Percentiles rank a stretch among this genome's conserved stretches.
Evolutionary conservation across 495 filamentous ascomycete species (phyloP).

Genomic region (Sordaria brevicollis): DNA sequence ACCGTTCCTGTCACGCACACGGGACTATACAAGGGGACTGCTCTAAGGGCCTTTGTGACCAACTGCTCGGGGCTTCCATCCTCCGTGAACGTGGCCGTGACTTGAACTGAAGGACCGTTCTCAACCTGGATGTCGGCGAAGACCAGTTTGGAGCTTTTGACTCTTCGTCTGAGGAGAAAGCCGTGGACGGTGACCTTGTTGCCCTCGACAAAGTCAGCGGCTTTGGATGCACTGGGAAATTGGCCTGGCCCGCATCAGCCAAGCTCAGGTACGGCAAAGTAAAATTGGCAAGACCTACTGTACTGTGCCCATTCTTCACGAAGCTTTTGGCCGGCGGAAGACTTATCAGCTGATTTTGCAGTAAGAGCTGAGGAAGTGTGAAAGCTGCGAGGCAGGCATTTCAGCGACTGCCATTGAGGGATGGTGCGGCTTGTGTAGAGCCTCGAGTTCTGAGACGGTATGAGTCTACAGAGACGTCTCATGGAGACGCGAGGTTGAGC

Average conservation of each 20-base stretch:
- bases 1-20: slow-evolving; percentile 28
- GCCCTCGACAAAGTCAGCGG: slow-evolving; percentile 26
- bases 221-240: slow-evolving; percentile 38
- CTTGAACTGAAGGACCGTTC: slow-evolving; percentile 20
- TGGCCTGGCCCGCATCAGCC: slow-evolving; percentile 29
- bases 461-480: slow-evolving; percentile 12
- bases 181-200: slow-evolving; percentile 55
- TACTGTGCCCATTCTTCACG: slow-evolving; percentile 20
- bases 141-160: slow-evolving; percentile 54
- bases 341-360: neutral
- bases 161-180: slow-evolving; percentile 53
- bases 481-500: slow-evolving; percentile 11
- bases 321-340: neutral
- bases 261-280: neutral
- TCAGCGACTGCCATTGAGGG: neutral
- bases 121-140: slow-evolving; percentile 52
- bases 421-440: neutral
- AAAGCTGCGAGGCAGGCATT: neutral
- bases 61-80: slow-evolving; percentile 11
- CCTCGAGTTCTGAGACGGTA: neutral
- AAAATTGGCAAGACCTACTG: slow-evolving; percentile 10
- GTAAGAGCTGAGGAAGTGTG: slow-evolving; percentile 2
- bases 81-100: slow-evolving; percentile 22
- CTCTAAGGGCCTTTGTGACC: slow-evolving; percentile 19
- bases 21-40: slow-evolving; percentile 27